Conservation (phyloP, 2,329 filamentous ascomycete species). For the Huntiella bhutanensis region DNA sequence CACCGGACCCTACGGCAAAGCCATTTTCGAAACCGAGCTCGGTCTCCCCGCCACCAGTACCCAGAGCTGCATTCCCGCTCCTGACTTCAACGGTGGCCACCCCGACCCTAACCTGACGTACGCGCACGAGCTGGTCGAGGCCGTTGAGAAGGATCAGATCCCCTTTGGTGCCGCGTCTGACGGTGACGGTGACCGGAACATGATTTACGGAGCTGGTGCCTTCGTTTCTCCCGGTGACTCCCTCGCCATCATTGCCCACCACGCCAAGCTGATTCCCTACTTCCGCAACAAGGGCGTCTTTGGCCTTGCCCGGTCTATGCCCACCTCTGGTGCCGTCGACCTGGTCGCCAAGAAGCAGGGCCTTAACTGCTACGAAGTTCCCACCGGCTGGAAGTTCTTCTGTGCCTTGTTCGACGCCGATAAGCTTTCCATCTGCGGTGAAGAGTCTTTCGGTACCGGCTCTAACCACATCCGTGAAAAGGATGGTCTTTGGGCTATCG, state of each 20-base stretch:
- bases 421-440: constrained; percentile 95
- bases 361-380: constrained; percentile 84
- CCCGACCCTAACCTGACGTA: constrained; percentile 97
- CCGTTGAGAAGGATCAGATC: constrained; percentile 75
- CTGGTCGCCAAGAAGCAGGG: constrained; percentile 90
- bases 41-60: constrained; percentile 51
- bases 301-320: constrained; percentile 92
- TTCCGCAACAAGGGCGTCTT: constrained; percentile 96
- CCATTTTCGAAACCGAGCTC: constrained; percentile 88
- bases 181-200: constrained; percentile 96
- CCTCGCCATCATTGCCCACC: constrained; percentile 92
- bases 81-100: constrained; percentile 93
- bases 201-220: constrained; percentile 95
- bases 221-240: constrained; percentile 97
- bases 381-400: constrained; percentile 99
- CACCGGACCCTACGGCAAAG: constrained; percentile 83
- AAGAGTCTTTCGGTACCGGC: constrained; percentile 95
- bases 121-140: constrained; percentile 82
- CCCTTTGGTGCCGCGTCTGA: constrained; percentile 95
- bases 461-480: constrained; percentile 99
- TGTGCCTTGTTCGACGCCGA: constrained; percentile 85
- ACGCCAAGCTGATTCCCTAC: constrained; percentile 90
- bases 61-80: constrained; percentile 81
- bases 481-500: constrained; percentile 92
- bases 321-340: constrained; percentile 86